Conservation (phyloP, 352 stramenopile species). For the Aphanomyces euteiches region DNA sequence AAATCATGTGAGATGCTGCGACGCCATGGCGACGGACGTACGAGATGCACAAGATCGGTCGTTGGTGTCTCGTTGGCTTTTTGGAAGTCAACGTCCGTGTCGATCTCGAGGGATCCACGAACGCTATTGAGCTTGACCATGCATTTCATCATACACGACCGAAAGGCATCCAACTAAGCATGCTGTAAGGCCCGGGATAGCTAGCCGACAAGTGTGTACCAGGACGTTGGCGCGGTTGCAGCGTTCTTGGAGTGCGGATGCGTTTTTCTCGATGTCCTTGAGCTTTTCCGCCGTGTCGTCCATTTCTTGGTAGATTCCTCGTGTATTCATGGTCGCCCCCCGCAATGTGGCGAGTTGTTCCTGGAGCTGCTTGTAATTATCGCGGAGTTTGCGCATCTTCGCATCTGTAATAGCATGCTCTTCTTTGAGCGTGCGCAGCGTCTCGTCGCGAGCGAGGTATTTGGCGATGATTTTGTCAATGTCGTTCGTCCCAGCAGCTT, state of each 20-base stretch:
- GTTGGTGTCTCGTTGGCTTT: conserved; percentile 65
- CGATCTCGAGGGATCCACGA: conserved; percentile 65
- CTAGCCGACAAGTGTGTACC: conserved; percentile 32
- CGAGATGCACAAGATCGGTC: conserved; percentile 64
- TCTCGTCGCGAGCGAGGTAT: conserved; percentile 65
- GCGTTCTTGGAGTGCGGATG: conserved; percentile 53
- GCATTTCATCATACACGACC: conserved; percentile 78
- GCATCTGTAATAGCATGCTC: conserved; percentile 69
- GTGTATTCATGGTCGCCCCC: conserved; percentile 68
- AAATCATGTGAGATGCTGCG: not conserved
- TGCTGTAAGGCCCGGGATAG: not conserved
- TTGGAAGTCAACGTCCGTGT: conserved; percentile 67
- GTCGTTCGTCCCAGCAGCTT: conserved; percentile 70
- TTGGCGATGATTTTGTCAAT: conserved; percentile 82
- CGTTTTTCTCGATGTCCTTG: conserved; percentile 83
- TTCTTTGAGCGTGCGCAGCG: conserved; percentile 64
- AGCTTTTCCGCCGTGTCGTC: conserved; percentile 72
- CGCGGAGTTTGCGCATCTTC: conserved; percentile 67
- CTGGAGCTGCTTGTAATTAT: conserved; percentile 75
- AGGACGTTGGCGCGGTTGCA: conserved; percentile 74
- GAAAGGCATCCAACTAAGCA: conserved; percentile 55
- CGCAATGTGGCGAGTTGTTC: conserved; percentile 58
- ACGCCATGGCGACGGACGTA: conserved; percentile 6
- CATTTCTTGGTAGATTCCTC: conserved; percentile 82
- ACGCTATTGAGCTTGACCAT: conserved; percentile 68